Percentiles rank a stretch among this genome's conserved stretches.
Conservation (phyloP, 2,329 filamentous ascomycete species). For the Xylariaceae sp. region DNA sequence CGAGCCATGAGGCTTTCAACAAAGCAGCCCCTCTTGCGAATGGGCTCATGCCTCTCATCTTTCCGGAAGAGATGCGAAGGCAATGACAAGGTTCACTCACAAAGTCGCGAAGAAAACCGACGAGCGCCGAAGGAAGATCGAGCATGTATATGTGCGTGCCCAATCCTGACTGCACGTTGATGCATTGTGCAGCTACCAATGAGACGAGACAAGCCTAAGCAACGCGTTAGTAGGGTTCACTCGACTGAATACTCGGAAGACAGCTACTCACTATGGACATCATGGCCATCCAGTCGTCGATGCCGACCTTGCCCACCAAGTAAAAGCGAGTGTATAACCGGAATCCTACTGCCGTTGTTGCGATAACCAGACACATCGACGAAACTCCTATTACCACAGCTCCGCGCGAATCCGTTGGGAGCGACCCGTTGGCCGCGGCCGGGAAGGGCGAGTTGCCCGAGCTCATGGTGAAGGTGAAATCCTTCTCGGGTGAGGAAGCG, state of each 20-base stretch:
- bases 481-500: too few species aligned
- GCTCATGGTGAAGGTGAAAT: not conserved
- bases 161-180: conserved; percentile 2
- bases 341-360: not conserved
- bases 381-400: conserved; percentile 1
- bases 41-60: too few species aligned
- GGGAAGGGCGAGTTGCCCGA: not conserved
- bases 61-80: too few species aligned
- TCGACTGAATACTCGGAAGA: not conserved
- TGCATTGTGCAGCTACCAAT: not conserved
- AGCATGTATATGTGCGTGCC: conserved; percentile 2
- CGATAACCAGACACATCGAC: not conserved
- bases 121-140: not conserved
- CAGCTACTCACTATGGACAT: conserved; percentile 1
- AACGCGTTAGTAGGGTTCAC: not conserved
- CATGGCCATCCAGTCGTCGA: conserved; percentile 3
- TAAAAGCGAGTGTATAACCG: conserved; percentile 3
- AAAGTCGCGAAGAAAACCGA: not conserved
- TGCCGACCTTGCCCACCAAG: conserved; percentile 1
- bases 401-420: conserved; percentile 1
- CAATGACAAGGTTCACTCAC: too few species aligned
- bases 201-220: conserved; percentile 1
- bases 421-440: not conserved
- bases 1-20: too few species aligned
- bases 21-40: too few species aligned